phyloP scores from a whole-genome alignment of 176 grass and related monocot genomes.

The Alloteropsis semialata region DNA sequence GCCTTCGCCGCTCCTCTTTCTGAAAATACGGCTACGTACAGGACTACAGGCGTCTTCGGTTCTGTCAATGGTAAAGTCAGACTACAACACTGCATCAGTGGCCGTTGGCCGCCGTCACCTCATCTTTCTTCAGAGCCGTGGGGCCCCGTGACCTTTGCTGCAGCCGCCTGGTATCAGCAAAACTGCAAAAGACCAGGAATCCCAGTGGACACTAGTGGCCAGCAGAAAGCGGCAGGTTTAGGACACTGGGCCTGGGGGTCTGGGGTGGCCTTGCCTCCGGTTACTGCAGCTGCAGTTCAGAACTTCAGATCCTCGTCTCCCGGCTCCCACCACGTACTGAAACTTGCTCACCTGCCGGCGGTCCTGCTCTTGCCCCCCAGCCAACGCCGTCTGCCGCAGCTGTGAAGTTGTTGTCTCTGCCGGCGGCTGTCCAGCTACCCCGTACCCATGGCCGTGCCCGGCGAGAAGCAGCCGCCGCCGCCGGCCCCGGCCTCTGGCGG shows the following conservation, averaged over 20 bases:
- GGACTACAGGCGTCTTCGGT: no score
- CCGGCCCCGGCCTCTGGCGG: constrained; percentile 5
- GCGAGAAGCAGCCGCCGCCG: constrained; percentile 11
- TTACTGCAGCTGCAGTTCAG: no score
- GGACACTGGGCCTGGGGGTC: neutral
- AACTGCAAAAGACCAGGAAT: neutral
- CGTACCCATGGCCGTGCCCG: constrained; percentile 28
- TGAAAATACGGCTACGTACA: no score
- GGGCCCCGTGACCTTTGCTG: neutral
- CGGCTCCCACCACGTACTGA: neutral
- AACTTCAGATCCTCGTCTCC: neutral
- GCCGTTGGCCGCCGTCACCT: no score
- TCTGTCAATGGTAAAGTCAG: no score
- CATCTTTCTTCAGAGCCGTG: no score
- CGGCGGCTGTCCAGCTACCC: neutral
- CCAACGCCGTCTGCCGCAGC: neutral
- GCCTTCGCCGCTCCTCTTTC: no score
- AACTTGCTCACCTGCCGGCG: neutral
- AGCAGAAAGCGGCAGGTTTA: neutral
- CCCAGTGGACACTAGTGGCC: neutral
- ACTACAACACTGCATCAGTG: no score
- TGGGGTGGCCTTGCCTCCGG: neutral
- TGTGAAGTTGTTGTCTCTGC: neutral
- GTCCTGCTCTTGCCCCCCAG: neutral
- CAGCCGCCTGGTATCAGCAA: neutral